Conservation (phyloP, 1,139 yeast species). For the Geotrichum carabidarum region DNA sequence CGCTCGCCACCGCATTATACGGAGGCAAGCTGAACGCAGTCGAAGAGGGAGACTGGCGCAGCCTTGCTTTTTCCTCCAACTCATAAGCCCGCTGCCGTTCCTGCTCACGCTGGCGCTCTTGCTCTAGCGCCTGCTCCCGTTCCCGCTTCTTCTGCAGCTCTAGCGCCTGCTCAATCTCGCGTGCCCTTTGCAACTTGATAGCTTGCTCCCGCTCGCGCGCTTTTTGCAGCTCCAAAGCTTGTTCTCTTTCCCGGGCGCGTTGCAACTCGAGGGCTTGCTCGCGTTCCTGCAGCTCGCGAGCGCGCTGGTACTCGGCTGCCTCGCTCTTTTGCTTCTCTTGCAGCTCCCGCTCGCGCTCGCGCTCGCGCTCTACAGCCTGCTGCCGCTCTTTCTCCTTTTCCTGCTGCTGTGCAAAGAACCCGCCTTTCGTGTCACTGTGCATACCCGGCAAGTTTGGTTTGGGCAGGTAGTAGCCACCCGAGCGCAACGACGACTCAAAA, state of each 20-base stretch:
- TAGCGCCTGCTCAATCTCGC: background rate
- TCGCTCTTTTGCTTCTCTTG: background rate
- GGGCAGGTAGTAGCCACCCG: constrained; percentile 11
- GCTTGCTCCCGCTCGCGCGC: background rate
- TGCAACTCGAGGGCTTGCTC: background rate
- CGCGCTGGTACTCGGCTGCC: background rate
- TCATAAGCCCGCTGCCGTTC: constrained; percentile 1
- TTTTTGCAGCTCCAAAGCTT: no score
- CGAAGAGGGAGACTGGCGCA: background rate
- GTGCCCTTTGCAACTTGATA: background rate
- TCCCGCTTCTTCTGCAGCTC: background rate
- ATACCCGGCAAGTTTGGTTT: constrained; percentile 9
- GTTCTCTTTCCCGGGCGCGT: background rate
- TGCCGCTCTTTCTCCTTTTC: background rate
- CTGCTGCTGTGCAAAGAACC: background rate
- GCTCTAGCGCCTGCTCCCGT: background rate
- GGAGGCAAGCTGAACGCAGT: background rate
- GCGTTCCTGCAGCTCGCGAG: background rate
- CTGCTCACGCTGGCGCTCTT: background rate
- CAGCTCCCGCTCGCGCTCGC: background rate
- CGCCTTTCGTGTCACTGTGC: background rate
- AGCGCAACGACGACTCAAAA: constrained; percentile 2
- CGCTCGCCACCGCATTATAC: background rate
- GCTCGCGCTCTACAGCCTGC: background rate
- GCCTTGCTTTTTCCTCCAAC: background rate